A percentile compares a stretch with the other conserved stretches of the same genome.
Conservation (phyloP, 495 filamentous ascomycete species). For the Aspergillus ostianus region DNA sequence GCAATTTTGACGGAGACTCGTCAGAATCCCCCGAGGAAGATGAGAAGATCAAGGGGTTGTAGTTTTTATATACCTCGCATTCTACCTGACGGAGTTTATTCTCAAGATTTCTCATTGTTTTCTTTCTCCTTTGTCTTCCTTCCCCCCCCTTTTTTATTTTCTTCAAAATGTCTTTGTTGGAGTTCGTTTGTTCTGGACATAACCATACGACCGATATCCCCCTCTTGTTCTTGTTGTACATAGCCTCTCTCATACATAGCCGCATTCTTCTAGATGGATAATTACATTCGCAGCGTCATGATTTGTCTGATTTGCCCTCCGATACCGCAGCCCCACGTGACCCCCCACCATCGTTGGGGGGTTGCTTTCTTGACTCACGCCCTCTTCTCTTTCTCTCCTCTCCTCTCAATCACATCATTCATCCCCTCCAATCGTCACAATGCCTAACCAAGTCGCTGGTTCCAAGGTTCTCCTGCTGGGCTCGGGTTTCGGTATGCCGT, state of each 20-base stretch:
- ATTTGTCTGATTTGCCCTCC: background rate
- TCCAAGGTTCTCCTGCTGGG: slow-evolving; percentile 70
- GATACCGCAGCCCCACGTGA: slow-evolving; percentile 23
- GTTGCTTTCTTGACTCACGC: slow-evolving; percentile 11
- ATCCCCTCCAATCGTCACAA: slow-evolving; percentile 25
- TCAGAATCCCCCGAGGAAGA: slow-evolving; percentile 27
- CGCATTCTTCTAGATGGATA: background rate
- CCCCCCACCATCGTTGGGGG: slow-evolving; percentile 7
- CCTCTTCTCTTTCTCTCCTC: slow-evolving; percentile 14
- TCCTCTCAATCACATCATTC: slow-evolving; percentile 11
- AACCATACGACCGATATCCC: background rate
- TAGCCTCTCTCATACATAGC: background rate
- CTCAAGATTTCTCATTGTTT: too few relatives aligned
- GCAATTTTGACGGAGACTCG: slow-evolving; percentile 40
- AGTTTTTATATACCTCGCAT: slow-evolving; percentile 14
- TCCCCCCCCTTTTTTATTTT: too few relatives aligned
- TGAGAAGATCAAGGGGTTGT: slow-evolving; percentile 34
- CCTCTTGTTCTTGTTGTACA: background rate
- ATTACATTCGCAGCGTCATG: background rate
- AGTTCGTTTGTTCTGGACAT: background rate
- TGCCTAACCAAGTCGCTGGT: slow-evolving; percentile 40
- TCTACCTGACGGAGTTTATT: background rate
- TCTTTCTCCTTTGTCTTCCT: background rate
- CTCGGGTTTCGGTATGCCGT: slow-evolving; percentile 62
- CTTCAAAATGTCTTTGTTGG: background rate